Evolutionary conservation across 2,329 filamentous ascomycete species (phyloP), one percentile per base, ranked within the genome.

Genomic region (Penicillium concentricum): DNA sequence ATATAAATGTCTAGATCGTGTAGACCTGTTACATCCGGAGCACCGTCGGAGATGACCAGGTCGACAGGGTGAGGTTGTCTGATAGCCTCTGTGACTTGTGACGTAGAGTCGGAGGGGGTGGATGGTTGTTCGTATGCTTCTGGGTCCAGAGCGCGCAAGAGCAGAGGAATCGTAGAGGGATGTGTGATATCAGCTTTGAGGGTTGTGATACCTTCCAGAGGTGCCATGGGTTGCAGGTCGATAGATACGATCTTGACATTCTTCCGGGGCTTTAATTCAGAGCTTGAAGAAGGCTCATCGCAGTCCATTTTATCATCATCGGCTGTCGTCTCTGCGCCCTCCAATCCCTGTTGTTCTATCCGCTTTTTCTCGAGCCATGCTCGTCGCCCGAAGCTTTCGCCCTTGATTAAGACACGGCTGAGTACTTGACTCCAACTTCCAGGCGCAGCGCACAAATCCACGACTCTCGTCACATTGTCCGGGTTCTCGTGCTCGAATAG

Each of bases 1-100:
- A 99, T 90, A 76, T 99, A 99, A 65, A 97, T 97, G 75, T 99
- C 94, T 35, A 99, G 85, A 73, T 99, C 94, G 74, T 99, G 94
- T 1, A 99, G 82, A 20, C 94, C 94, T 0, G 94, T 99, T 13
- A 99, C 94, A 69, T 99, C 94, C 0, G 94, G 94, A 0, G 94
- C 94, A 51, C 94, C 94, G 68, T 99, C 94, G 56, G 91, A 96
- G 61, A 99, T 85, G 24, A 99, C 93, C 1, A 99, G 84, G 70
- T 99, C 94, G 15, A 97, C 93, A 0, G 89, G 90, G 47, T 91
- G 86, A 0, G 87, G 84, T 2, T 88, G 84, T 63, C 86, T 72
- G 43, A 82, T 60, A 72, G 79, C 67, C 63, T 66, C 64, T 13
- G 69, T 69, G 10, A 39, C 51, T 13, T 49, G 30, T 12, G 61